Evolutionary conservation across 164 flowering plant genomes (phyloP).

Genomic region (Stephania cephalantha): DNA sequence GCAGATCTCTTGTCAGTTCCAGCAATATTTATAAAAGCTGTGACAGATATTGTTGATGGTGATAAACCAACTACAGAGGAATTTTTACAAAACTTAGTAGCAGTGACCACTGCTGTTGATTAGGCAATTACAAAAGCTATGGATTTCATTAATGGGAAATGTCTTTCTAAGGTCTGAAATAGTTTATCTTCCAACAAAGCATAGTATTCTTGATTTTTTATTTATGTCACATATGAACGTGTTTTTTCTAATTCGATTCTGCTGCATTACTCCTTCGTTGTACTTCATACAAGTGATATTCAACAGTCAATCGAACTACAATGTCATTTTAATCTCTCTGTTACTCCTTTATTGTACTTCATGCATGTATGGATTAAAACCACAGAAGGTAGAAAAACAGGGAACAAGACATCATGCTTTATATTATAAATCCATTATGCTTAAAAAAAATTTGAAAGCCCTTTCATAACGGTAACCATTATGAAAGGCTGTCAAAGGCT

Average conservation of each 20-base stretch:
- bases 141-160: conserved; percentile 74
- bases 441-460: no score
- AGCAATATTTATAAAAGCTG: conserved; percentile 75
- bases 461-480: no score
- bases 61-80: conserved; percentile 90
- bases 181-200: background rate
- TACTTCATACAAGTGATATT: background rate
- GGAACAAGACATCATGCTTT: no score
- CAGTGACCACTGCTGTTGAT: conserved; percentile 80
- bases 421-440: no score
- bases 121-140: conserved; percentile 46
- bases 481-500: no score
- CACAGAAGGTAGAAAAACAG: no score
- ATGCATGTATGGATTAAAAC: no score
- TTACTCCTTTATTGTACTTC: no score
- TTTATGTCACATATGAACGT: no score
- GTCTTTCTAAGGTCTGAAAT: conserved; percentile 54
- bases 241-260: background rate
- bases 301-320: no score
- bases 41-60: conserved; percentile 84
- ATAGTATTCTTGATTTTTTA: background rate
- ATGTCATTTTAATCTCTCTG: no score
- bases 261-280: background rate
- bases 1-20: conserved; percentile 78
- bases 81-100: conserved; percentile 67